Evolutionary conservation across 208 protist species (phyloP).

Genomic region (Leishmania aethiopica): DNA sequence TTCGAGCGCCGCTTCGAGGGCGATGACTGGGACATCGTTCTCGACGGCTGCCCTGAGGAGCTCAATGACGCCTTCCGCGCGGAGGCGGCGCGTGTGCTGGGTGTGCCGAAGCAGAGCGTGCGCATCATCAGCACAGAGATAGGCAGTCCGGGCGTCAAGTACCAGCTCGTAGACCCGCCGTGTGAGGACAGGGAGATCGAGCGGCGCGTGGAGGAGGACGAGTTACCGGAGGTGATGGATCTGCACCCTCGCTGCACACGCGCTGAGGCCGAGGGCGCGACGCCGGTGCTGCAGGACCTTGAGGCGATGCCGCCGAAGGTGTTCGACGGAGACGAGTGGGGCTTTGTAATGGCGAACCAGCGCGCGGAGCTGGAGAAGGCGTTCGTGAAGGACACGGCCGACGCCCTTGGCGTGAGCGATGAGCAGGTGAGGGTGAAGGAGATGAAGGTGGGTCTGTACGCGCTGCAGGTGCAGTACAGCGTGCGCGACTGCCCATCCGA

Average conservation of each 20-base stretch:
- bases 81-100: slow-evolving; percentile 41
- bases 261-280: not conserved
- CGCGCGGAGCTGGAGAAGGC: slow-evolving; percentile 26
- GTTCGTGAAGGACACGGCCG: slow-evolving; percentile 48
- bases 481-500: slow-evolving; percentile 32
- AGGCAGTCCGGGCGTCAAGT: slow-evolving; percentile 45
- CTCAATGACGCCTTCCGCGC: slow-evolving; percentile 41
- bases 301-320: slow-evolving; percentile 30
- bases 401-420: slow-evolving; percentile 33
- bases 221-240: slow-evolving; percentile 44
- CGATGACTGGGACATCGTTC: slow-evolving; percentile 41
- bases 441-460: slow-evolving; percentile 14
- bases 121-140: slow-evolving; percentile 41
- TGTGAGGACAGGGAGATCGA: slow-evolving; percentile 44
- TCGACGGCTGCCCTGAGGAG: slow-evolving; percentile 32
- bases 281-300: slow-evolving; percentile 12
- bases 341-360: slow-evolving; percentile 31
- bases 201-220: slow-evolving; percentile 36
- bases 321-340: slow-evolving; percentile 61
- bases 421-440: slow-evolving; percentile 35
- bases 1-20: slow-evolving; percentile 40
- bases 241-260: slow-evolving; percentile 41
- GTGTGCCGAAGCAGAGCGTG: slow-evolving; percentile 38
- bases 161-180: slow-evolving; percentile 40
- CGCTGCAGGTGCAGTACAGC: slow-evolving; percentile 39